A percentile compares a stretch with the other conserved stretches of the same genome.
phyloP scores from a whole-genome alignment of 192 early-diverging fungal genomes.

The Funneliformis geosporum region DNA sequence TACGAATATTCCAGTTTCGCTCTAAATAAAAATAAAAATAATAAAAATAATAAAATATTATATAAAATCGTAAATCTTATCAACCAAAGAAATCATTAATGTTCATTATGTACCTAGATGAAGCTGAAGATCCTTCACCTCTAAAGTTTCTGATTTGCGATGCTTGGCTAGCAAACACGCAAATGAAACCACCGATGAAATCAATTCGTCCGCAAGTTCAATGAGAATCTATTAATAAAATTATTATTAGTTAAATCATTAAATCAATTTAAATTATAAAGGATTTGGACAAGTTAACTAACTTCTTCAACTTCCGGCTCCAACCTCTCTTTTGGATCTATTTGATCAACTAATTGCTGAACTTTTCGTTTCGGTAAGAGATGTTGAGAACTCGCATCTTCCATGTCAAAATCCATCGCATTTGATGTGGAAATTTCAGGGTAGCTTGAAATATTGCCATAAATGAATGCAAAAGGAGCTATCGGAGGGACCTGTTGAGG shows the following conservation, averaged over 20 bases:
- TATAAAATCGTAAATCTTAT: not conserved
- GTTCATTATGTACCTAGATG: slow-evolving; percentile 60
- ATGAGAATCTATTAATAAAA: slow-evolving; percentile 61
- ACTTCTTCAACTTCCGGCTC: slow-evolving; percentile 86
- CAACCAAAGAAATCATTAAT: slow-evolving; percentile 35
- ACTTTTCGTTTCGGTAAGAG: slow-evolving; percentile 68
- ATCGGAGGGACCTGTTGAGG: slow-evolving; percentile 1
- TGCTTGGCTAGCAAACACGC: slow-evolving; percentile 84
- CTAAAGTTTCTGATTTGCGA: slow-evolving; percentile 71
- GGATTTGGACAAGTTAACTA: slow-evolving; percentile 20
- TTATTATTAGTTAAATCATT: too few species aligned
- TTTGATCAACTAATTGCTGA: slow-evolving; percentile 82
- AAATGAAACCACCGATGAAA: slow-evolving; percentile 80
- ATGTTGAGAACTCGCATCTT: not conserved
- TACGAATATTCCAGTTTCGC: slow-evolving; percentile 88
- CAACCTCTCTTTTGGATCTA: slow-evolving; percentile 75
- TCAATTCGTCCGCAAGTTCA: slow-evolving; percentile 86
- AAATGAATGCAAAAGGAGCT: not conserved
- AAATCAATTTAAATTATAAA: not conserved
- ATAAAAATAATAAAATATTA: too few species aligned
- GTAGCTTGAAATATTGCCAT: not conserved
- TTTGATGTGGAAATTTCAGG: not conserved
- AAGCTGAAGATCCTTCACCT: slow-evolving; percentile 86
- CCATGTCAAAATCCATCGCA: not conserved
- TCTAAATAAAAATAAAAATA: slow-evolving; percentile 44